Evolutionary conservation across 1,139 yeast genomes (phyloP).

Genomic region (Diutina sp.): DNA sequence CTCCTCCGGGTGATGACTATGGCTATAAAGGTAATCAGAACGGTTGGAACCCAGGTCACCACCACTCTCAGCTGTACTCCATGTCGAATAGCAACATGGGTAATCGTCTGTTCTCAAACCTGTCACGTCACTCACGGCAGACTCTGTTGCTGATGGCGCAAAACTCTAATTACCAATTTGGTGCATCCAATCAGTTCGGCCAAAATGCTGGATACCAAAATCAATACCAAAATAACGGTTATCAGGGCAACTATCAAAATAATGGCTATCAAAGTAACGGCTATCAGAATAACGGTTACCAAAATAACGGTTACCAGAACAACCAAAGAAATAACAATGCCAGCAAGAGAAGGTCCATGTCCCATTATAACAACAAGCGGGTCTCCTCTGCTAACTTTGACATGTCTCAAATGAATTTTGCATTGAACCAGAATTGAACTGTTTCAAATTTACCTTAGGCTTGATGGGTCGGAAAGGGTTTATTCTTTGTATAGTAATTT

Average conservation of each 20-base stretch:
- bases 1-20: conserved; percentile 1
- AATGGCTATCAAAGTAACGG: not conserved
- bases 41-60: not conserved
- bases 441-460: not conserved
- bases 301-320: not conserved
- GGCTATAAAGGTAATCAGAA: not conserved
- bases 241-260: not conserved
- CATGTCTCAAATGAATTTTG: not conserved
- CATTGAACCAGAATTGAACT: not conserved
- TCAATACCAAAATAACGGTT: not conserved
- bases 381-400: conserved; percentile 1
- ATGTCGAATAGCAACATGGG: not conserved
- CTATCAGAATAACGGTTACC: not conserved
- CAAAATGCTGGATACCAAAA: not conserved
- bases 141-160: conserved; percentile 2
- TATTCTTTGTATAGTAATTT: not conserved
- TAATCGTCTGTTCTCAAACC: conserved; percentile 1
- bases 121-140: not conserved
- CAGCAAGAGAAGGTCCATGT: not conserved
- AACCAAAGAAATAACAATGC: not conserved
- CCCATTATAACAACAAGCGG: not conserved
- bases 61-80: conserved; percentile 1
- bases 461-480: not conserved
- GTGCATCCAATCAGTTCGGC: not conserved
- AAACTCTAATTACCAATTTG: not conserved